Evolutionary conservation across 176 grass and related monocot species (phyloP).

Genomic region (Cenchrus purpureus): DNA sequence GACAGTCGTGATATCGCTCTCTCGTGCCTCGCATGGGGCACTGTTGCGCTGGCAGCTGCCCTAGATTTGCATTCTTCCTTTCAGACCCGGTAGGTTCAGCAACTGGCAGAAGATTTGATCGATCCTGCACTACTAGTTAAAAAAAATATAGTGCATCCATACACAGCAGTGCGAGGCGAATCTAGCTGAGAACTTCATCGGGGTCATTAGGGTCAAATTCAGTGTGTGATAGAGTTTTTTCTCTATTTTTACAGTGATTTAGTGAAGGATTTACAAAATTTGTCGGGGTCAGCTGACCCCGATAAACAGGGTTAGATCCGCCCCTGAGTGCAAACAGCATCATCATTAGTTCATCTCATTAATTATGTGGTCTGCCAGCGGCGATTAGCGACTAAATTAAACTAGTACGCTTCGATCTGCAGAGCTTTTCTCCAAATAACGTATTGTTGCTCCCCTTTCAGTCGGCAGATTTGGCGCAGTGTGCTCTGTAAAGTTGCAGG

Average conservation of each 20-base stretch:
- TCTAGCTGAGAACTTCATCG: too few species aligned
- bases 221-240: too few species aligned
- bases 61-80: slow-evolving; percentile 15
- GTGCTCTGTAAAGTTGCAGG: not conserved
- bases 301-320: too few species aligned
- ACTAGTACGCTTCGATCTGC: not conserved
- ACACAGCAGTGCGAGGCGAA: not conserved
- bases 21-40: slow-evolving; percentile 41
- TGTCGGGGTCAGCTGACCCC: too few species aligned
- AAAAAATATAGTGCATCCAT: slow-evolving; percentile 15
- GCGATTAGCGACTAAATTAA: not conserved
- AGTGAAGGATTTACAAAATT: too few species aligned
- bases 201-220: too few species aligned
- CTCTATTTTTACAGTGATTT: too few species aligned
- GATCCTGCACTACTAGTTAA: not conserved
- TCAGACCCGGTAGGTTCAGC: not conserved
- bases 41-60: slow-evolving; percentile 5
- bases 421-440: slow-evolving; percentile 7
- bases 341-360: not conserved
- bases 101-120: slow-evolving; percentile 5
- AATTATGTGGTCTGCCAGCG: not conserved
- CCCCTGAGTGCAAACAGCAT: not conserved
- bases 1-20: not conserved
- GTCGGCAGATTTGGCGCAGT: slow-evolving; percentile 9
- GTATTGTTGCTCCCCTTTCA: slow-evolving; percentile 1